A percentile compares a stretch with the other conserved stretches of the same genome.
Conservation (phyloP, 495 filamentous ascomycete genomes). For the Parachaetomium inaequale region DNA sequence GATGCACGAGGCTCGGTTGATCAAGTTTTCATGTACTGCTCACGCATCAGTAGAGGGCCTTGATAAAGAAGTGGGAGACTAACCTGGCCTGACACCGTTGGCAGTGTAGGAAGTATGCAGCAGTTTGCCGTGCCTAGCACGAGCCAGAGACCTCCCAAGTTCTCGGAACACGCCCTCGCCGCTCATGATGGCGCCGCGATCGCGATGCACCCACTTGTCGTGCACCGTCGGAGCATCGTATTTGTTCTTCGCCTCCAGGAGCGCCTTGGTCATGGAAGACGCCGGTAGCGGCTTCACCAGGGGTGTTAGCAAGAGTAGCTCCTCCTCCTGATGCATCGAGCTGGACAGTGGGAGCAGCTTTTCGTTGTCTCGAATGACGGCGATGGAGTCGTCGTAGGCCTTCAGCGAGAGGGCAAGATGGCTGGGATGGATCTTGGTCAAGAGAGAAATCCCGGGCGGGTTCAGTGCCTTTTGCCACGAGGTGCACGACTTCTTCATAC, state of each 20-base stretch:
- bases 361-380: slow-evolving; percentile 78
- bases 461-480: slow-evolving; percentile 81
- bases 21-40: slow-evolving; percentile 77
- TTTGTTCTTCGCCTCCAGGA: slow-evolving; percentile 47
- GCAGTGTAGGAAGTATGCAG: slow-evolving; percentile 89
- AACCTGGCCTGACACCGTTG: slow-evolving; percentile 73
- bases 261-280: slow-evolving; percentile 61
- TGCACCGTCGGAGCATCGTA: slow-evolving; percentile 48
- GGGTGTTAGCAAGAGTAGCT: slow-evolving; percentile 76
- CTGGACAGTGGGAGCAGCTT: slow-evolving; percentile 73
- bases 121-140: slow-evolving; percentile 75
- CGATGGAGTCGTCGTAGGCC: slow-evolving; percentile 82
- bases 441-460: slow-evolving; percentile 64
- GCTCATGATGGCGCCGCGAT: slow-evolving; percentile 71
- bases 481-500: slow-evolving; percentile 72
- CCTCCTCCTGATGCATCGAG: slow-evolving; percentile 73
- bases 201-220: slow-evolving; percentile 52
- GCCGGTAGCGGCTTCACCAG: slow-evolving; percentile 82
- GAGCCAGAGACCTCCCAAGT: slow-evolving; percentile 72
- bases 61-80: not conserved
- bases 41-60: slow-evolving; percentile 13
- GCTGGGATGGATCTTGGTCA: slow-evolving; percentile 74
- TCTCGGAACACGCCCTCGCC: slow-evolving; percentile 86
- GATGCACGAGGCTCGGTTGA: slow-evolving; percentile 78
- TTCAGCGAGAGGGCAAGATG: slow-evolving; percentile 74